Evolutionary conservation across 805 yeast species (phyloP), one percentile per base, ranked within the genome.

Genomic region (Teunomyces stri): DNA sequence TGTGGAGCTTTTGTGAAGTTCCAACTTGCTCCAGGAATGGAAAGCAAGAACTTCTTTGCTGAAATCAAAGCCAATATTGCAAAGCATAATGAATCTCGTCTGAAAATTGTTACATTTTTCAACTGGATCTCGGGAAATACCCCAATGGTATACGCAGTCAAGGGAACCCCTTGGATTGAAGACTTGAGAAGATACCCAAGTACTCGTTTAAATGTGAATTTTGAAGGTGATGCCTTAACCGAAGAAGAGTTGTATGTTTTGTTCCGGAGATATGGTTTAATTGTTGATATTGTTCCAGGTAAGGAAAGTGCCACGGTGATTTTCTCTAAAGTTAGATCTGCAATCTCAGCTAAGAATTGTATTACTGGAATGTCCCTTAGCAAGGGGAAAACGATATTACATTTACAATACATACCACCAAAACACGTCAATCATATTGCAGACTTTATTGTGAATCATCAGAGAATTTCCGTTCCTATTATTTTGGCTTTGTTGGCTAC

Each of bases 161-260:
- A 86, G 56, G 99, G 99, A 51, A 73, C 79, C 1, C 99, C 99
- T 0, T 92, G 97, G 97, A 86, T 94, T 50, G 98, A 92, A 68
- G 99, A 94, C 62, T 72, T 94, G 62, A 79, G 88, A 56, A 70
- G 97, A 51, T 79, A 76, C 53, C 96, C 96, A 6, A 81, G 85
- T 45, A 67, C 75, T 6, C 72, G 74, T 11, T 66, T 94, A 20
- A 77, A 79, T 46, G 82, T 92, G 4, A 74, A 76, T 22, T 91
- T 85, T 61, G 89, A 85, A 53, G 97, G 97, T 1, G 81, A 82
- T 0, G 75, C 82, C 5, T 67, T 92, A 49, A 77, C 86, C 0
- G 95, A 89, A 52, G 97, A 91, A 64, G 85, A 84, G 45, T 63
- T 91, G 44, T 92, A 91, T 57, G 77, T 87, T 2, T 67, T 89